Percentiles rank a stretch among this genome's conserved stretches.
Conservation (phyloP, 768 basidiomycete genomes). For the Pisolithus orientalis region DNA sequence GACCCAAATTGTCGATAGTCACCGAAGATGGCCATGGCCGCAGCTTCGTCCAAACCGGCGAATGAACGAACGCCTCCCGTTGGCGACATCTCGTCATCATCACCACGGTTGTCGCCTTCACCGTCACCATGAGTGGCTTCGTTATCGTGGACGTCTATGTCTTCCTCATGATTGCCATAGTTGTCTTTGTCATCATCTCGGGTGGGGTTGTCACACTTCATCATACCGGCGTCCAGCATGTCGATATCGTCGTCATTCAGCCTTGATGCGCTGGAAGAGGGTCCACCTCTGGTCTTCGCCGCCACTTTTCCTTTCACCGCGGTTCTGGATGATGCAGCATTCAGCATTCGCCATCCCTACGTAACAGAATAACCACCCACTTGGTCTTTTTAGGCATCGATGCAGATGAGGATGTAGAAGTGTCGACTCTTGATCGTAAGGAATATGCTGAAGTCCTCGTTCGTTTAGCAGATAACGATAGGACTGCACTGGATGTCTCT, state of each 20-base stretch:
- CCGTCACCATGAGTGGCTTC: conserved; percentile 41
- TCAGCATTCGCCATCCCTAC: conserved; percentile 5
- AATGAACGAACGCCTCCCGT: conserved; percentile 34
- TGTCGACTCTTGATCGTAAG: conserved; percentile 52
- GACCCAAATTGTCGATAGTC: conserved; percentile 85
- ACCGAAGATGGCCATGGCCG: conserved; percentile 76
- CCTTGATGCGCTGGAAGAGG: conserved; percentile 57
- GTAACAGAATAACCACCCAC: conserved; percentile 29
- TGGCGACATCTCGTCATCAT: conserved; percentile 31
- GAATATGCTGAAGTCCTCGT: conserved; percentile 57
- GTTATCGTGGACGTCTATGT: conserved; percentile 44
- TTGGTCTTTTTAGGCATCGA: conserved; percentile 76
- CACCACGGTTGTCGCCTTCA: conserved; percentile 40
- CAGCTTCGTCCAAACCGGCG: conserved; percentile 58
- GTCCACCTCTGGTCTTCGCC: conserved; percentile 49
- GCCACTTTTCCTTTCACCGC: conserved; percentile 55
- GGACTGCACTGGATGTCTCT: conserved; percentile 42
- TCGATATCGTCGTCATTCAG: conserved; percentile 68
- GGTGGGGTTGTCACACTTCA: conserved; percentile 38
- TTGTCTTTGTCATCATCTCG: conserved; percentile 42
- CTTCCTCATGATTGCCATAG: conserved; percentile 35
- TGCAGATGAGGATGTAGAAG: conserved; percentile 34
- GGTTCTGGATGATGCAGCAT: conserved; percentile 30
- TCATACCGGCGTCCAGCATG: conserved; percentile 61
- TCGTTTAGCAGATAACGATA: conserved; percentile 54